Evolutionary conservation across 2,329 filamentous ascomycete genomes (phyloP).

Genomic region (Beauveria scarabaeidicola): DNA sequence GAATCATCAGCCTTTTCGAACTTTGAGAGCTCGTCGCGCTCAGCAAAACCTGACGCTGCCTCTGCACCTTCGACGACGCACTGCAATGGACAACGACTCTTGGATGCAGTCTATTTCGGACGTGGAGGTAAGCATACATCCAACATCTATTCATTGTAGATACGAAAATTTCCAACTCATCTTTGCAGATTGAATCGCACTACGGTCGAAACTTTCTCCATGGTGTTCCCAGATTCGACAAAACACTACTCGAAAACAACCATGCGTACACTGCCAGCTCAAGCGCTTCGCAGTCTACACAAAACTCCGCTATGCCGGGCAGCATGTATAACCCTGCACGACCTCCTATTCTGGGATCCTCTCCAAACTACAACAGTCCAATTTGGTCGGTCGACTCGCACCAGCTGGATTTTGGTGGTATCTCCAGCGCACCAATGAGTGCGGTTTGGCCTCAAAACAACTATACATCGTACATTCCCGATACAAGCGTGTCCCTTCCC

Average conservation of each 20-base stretch:
- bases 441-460: background rate
- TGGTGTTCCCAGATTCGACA: background rate
- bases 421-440: background rate
- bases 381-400: background rate
- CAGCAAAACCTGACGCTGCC: background rate
- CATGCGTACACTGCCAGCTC: background rate
- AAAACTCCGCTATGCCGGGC: background rate
- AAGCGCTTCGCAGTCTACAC: background rate
- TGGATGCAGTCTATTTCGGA: constrained; percentile 15
- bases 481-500: background rate
- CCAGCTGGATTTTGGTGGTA: background rate
- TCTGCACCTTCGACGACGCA: background rate
- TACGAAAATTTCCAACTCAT: background rate
- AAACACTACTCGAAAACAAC: background rate
- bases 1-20: background rate
- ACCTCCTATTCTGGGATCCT: background rate
- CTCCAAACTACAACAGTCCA: background rate
- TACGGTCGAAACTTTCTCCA: background rate
- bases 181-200: background rate
- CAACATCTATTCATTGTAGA: background rate
- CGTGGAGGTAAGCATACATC: constrained; percentile 11
- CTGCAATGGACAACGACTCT: constrained; percentile 12
- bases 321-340: background rate
- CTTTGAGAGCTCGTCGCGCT: constrained; percentile 16
- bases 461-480: background rate